A percentile compares a stretch with the other conserved stretches of the same genome.
Evolutionary conservation across 148 eudicot species (phyloP).

Genomic region (Chenopodium album): DNA sequence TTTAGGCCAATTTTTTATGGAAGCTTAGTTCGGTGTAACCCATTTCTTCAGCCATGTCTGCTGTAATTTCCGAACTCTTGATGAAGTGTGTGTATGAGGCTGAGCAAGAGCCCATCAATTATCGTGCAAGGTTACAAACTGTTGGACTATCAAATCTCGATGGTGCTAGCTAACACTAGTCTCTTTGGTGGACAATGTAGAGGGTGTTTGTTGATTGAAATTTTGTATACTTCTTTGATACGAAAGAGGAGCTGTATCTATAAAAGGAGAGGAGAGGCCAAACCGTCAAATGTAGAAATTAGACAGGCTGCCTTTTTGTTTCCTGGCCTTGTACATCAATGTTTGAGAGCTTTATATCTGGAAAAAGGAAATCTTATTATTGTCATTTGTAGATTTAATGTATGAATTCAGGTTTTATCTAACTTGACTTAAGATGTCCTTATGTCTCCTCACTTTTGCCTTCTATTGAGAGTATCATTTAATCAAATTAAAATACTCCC

Average conservation of each 20-base stretch:
- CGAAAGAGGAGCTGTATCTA: slow-evolving; percentile 18
- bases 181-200: slow-evolving; percentile 2
- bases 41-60: background rate
- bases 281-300: slow-evolving; percentile 1
- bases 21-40: background rate
- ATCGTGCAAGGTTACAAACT: background rate
- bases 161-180: background rate
- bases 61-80: background rate
- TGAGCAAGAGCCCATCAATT: background rate
- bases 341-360: background rate
- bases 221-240: background rate
- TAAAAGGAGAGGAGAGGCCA: background rate
- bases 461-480: background rate
- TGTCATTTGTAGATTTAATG: background rate
- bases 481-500: too few species aligned
- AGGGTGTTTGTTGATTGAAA: background rate
- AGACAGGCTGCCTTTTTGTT: background rate
- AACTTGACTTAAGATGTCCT: background rate
- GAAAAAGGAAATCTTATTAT: background rate
- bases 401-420: background rate
- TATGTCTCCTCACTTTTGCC: background rate
- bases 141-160: background rate
- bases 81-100: background rate
- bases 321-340: background rate
- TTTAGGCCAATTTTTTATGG: background rate